Conservation (phyloP, 2,329 filamentous ascomycete genomes). For the Graphiopsis chlorocephala region DNA sequence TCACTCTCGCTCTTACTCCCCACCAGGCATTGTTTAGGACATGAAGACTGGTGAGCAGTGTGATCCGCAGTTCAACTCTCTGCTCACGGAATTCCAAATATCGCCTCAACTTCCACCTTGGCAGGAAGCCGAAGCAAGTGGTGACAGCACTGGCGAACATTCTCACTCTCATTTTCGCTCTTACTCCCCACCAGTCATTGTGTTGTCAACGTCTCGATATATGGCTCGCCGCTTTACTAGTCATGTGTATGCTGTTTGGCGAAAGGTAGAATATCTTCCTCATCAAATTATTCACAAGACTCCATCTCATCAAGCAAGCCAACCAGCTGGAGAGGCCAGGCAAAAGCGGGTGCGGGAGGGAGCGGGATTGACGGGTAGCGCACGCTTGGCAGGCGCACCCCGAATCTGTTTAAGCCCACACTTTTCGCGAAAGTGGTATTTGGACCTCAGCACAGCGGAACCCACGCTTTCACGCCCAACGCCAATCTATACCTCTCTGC, state of each 20-base stretch:
- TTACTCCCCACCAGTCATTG: too few species aligned
- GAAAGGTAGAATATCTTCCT: not conserved
- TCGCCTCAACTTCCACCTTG: too few species aligned
- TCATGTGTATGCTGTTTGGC: not conserved
- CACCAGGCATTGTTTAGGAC: too few species aligned
- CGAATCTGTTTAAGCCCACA: slow-evolving; percentile 2
- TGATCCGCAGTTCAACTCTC: too few species aligned
- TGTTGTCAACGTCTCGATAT: not conserved
- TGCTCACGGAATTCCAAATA: too few species aligned
- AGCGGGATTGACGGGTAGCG: not conserved
- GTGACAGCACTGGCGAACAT: too few species aligned
- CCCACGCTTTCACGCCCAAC: slow-evolving; percentile 13
- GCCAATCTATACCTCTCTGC: slow-evolving; percentile 14
- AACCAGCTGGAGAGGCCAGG: too few species aligned
- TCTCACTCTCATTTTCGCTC: too few species aligned
- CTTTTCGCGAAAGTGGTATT: not conserved
- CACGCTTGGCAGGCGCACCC: not conserved
- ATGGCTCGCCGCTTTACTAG: not conserved
- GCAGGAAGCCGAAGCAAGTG: too few species aligned
- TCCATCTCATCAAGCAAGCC: not conserved
- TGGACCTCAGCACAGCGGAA: slow-evolving; percentile 14
- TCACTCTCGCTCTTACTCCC: too few species aligned
- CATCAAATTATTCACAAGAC: not conserved
- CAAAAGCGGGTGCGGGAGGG: not conserved
- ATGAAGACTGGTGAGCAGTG: too few species aligned